phyloP scores from a whole-genome alignment of 176 grass and related monocot genomes.

The Juncus effusus region DNA sequence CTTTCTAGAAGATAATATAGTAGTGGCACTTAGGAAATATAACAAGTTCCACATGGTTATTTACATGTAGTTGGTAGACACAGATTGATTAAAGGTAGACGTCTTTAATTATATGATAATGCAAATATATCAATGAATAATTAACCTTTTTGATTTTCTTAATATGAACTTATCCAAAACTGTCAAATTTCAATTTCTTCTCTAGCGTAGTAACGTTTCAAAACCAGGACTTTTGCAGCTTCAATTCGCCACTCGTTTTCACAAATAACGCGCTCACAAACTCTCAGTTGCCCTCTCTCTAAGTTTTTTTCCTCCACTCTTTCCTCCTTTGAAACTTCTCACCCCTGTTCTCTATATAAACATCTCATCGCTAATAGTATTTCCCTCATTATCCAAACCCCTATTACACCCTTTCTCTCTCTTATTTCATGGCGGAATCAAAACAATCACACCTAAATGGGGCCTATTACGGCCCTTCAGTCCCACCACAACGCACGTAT shows the following conservation, averaged over 20 bases:
- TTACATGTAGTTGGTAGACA: too few species aligned
- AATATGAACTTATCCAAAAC: not conserved
- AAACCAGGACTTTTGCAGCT: constrained; percentile 16
- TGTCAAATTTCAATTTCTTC: constrained; percentile 3
- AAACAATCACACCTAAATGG: constrained; percentile 32
- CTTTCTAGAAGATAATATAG: too few species aligned
- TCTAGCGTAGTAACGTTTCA: constrained; percentile 11
- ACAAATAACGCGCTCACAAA: constrained; percentile 4
- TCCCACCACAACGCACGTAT: constrained; percentile 35
- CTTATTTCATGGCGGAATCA: not conserved
- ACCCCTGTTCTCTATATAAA: constrained; percentile 33
- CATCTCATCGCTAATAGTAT: not conserved
- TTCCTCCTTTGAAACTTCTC: not conserved
- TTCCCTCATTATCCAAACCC: not conserved
- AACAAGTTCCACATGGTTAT: too few species aligned
- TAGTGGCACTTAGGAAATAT: too few species aligned
- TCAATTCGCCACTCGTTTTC: constrained; percentile 11
- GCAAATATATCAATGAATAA: too few species aligned
- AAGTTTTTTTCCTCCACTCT: not conserved
- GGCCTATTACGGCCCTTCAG: constrained; percentile 49
- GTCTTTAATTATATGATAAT: too few species aligned
- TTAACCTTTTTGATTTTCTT: too few species aligned
- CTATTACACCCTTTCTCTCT: not conserved
- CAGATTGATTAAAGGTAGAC: too few species aligned
- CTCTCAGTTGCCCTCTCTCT: not conserved